phyloP scores from a whole-genome alignment of 805 yeast species.

The Starmerella asiatica region DNA sequence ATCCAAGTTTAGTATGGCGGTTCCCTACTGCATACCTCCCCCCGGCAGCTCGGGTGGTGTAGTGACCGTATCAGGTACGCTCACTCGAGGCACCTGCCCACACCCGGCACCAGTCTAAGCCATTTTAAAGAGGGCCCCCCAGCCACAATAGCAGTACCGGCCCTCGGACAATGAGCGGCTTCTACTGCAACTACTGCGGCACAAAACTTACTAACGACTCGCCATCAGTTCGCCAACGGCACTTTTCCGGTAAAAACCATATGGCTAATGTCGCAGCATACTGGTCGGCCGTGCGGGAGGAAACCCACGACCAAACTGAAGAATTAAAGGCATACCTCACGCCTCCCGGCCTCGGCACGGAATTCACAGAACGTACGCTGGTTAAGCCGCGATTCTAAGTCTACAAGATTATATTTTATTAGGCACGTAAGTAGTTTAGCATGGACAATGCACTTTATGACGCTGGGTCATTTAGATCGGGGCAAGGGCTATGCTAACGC shows the following conservation, averaged over 20 bases:
- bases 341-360: background rate
- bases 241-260: slow-evolving; percentile 19
- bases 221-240: slow-evolving; percentile 15
- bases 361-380: background rate
- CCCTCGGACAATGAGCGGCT: slow-evolving; percentile 14
- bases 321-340: slow-evolving; percentile 1
- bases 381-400: background rate
- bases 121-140: background rate
- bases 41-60: no score
- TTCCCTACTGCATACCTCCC: no score
- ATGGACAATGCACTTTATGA: background rate
- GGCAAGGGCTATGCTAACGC: slow-evolving; percentile 1
- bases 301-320: slow-evolving; percentile 10
- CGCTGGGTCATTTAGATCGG: background rate
- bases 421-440: no score
- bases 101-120: background rate
- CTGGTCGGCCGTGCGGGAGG: slow-evolving; percentile 14
- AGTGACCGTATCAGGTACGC: no score
- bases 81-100: slow-evolving; percentile 3
- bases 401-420: no score
- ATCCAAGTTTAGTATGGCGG: no score
- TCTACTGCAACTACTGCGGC: slow-evolving; percentile 20
- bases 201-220: slow-evolving; percentile 19
- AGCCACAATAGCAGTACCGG: background rate
- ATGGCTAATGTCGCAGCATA: slow-evolving; percentile 12